Base-by-base conservation (phyloP, 2,329 filamentous ascomycete species). In the Calonectria crousiana region DNA sequence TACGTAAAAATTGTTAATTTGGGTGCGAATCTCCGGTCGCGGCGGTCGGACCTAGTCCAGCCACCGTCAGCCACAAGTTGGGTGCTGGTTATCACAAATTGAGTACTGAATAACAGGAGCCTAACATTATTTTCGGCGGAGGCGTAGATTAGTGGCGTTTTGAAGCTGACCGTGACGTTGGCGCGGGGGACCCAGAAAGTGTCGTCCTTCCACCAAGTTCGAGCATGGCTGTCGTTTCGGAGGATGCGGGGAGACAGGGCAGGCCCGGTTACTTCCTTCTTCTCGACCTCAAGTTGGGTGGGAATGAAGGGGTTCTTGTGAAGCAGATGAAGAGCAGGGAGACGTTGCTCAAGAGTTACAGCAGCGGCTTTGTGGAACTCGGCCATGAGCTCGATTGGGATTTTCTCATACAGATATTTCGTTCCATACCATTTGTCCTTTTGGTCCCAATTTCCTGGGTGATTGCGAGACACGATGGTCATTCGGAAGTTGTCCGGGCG, bases 401-500 rank as follows among this genome's bases (percentile, higher is more conserved):
- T 94, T 81, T 92, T 93, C 82, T 97, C 94, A 38, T 93, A 90
- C 76, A 92, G 94, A 85, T 98, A 98, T 81, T 98, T 96, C 0
- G 97, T 99, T 11, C 96, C 96, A 80, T 99, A 99, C 97, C 97
- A 99, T 83, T 96, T 95, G 86, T 99, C 97, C 82, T 94, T 97
- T 83, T 93, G 87, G 77, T 97, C 90, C 95, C 95, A 98, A 67
- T 92, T 90, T 0, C 95, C 96, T 0, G 96, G 96, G 78, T 93
- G 94, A 11, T 94, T 93, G 81, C 95, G 94, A 30, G 95, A 96
- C 34, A 97, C 92, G 66, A 98, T 89, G 2, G 92, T 93, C 83
- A 98, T 90, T 36, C 95, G 92, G 86, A 98, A 95, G 82, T 98
- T 98, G 83, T 98, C 96, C 0, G 96, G 94, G 26, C 93, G 90